Evolutionary conservation across 1,139 yeast genomes (phyloP).

Genomic region (Hyphopichia khmerensis): DNA sequence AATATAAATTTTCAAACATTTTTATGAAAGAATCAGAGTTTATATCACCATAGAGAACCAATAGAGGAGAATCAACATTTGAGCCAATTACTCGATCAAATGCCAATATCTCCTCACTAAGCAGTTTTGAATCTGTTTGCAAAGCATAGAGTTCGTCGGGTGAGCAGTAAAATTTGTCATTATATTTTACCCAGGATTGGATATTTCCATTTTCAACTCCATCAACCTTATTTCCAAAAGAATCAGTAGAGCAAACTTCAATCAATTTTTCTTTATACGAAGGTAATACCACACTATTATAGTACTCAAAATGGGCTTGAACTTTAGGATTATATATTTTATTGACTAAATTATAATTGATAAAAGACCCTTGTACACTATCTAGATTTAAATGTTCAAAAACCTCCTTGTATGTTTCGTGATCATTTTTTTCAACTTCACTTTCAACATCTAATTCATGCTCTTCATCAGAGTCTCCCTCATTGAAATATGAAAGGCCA

Average conservation of each 20-base stretch:
- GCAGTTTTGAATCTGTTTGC: constrained; percentile 35
- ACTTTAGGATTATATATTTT: constrained; percentile 61
- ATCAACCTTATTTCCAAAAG: constrained; percentile 33
- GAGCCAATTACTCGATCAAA: constrained; percentile 64
- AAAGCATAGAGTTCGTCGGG: constrained; percentile 69
- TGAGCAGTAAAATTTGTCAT: constrained; percentile 59
- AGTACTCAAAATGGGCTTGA: constrained; percentile 61
- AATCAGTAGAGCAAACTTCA: constrained; percentile 29
- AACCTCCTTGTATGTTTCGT: constrained; percentile 30
- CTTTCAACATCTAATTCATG: constrained; percentile 25
- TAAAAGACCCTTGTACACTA: constrained; percentile 23
- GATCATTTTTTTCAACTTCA: constrained; percentile 26
- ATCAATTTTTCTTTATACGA: constrained; percentile 14
- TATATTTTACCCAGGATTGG: constrained; percentile 53
- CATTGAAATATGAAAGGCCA: constrained; percentile 21
- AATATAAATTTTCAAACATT: constrained; percentile 59
- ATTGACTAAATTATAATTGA: constrained; percentile 53
- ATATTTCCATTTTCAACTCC: constrained; percentile 20
- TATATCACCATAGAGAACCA: constrained; percentile 54
- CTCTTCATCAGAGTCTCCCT: constrained; percentile 16
- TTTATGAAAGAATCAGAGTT: constrained; percentile 45
- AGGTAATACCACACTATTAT: constrained; percentile 28
- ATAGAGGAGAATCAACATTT: constrained; percentile 36
- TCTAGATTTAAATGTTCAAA: constrained; percentile 21
- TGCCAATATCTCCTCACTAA: constrained; percentile 24